These are phyloP conservation scores for Helianthus tuberosus DNA, from an alignment of 129 eudicot genomes.

Conservation along the genomic window DNA sequence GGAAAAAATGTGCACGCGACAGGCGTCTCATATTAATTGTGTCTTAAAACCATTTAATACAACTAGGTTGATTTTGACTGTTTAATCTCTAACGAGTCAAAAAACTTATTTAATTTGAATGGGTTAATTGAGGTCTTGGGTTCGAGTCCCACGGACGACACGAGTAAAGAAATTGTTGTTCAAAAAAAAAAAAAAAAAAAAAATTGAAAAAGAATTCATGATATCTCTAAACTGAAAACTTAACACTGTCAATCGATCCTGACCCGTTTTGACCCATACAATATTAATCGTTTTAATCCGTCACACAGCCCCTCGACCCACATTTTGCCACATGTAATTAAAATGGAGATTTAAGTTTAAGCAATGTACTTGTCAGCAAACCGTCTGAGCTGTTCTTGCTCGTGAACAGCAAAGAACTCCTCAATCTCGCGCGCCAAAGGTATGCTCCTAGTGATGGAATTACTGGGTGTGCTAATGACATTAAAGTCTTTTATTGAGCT, in stretches of 20 bases:
- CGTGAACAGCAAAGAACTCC: conserved; percentile 66
- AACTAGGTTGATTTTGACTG: neutral
- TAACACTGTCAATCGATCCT: neutral
- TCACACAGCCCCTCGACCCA: neutral
- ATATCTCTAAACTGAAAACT: neutral
- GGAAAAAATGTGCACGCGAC: no score
- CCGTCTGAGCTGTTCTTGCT: conserved; percentile 64
- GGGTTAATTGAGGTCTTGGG: no score
- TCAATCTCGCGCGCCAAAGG: conserved; percentile 76
- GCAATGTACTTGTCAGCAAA: conserved; percentile 71
- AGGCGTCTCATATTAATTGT: no score
- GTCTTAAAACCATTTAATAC: no score
- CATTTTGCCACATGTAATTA: neutral
- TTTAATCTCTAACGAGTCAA: neutral
- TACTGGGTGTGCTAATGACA: conserved; percentile 51
- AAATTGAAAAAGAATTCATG: no score
- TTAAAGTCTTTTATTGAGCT: conserved; percentile 57
- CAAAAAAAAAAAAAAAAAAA: no score
- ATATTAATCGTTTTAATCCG: neutral
- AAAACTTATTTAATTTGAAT: neutral
- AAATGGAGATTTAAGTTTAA: neutral
- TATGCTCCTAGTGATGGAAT: conserved; percentile 39
- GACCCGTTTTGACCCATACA: neutral
- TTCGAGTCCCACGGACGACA: no score
- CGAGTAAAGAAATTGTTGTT: no score